phyloP scores from a whole-genome alignment of 2,329 filamentous ascomycete genomes.

The Alternaria conjuncta region DNA sequence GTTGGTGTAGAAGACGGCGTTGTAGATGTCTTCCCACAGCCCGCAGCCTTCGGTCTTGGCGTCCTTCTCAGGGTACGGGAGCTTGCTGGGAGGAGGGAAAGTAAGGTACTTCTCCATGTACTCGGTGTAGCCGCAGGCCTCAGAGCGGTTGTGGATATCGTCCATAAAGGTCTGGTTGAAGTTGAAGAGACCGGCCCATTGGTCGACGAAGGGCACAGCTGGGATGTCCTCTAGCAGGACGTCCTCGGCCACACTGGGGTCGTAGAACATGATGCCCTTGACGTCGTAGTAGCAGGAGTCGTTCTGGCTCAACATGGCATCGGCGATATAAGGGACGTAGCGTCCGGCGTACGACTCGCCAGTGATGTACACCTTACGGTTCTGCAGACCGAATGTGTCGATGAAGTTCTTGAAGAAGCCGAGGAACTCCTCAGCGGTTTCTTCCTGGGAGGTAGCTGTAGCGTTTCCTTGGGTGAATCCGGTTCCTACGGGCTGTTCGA shows the following conservation, averaged over 20 bases:
- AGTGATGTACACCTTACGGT: slow-evolving; percentile 73
- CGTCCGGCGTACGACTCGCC: slow-evolving; percentile 75
- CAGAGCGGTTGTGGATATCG: slow-evolving; percentile 59
- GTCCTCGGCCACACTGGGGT: slow-evolving; percentile 67
- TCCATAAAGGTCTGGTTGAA: slow-evolving; percentile 67
- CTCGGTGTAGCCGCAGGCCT: slow-evolving; percentile 67
- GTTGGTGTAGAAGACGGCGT: slow-evolving; percentile 65
- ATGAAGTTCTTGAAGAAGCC: slow-evolving; percentile 83
- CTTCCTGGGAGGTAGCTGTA: slow-evolving; percentile 69
- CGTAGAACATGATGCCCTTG: slow-evolving; percentile 73
- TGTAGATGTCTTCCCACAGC: slow-evolving; percentile 63
- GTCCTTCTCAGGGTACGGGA: slow-evolving; percentile 60
- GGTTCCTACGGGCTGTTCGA: slow-evolving; percentile 71
- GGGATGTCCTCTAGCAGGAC: slow-evolving; percentile 60
- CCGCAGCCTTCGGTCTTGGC: slow-evolving; percentile 60
- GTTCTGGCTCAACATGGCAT: slow-evolving; percentile 73
- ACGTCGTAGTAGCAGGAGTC: slow-evolving; percentile 72
- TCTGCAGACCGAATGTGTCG: slow-evolving; percentile 70
- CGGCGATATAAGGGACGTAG: slow-evolving; percentile 72
- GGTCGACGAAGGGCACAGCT: slow-evolving; percentile 65
- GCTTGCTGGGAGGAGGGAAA: slow-evolving; percentile 70
- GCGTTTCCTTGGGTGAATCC: slow-evolving; percentile 72
- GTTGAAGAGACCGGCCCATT: slow-evolving; percentile 65
- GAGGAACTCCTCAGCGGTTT: slow-evolving; percentile 73
- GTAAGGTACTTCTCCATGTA: slow-evolving; percentile 67